Conservation (phyloP, 83 land plant genomes). For the Thuja plicata region DNA sequence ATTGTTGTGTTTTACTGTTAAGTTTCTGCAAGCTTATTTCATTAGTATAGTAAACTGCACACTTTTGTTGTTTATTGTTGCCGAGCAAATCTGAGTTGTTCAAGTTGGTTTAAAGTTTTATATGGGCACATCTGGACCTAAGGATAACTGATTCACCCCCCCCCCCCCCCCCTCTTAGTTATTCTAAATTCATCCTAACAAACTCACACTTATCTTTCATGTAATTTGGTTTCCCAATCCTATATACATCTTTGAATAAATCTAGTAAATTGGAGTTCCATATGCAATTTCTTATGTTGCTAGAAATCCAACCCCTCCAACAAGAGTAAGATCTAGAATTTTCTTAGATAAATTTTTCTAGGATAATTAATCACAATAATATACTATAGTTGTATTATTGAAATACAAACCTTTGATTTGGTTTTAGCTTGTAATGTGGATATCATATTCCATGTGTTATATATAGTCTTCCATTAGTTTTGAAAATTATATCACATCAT, state of each 20-base stretch:
- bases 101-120: too few species aligned
- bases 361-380: background rate
- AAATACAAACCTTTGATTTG: background rate
- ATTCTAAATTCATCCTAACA: too few species aligned
- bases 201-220: conserved; percentile 40
- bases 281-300: conserved; percentile 54
- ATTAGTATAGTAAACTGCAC: too few species aligned
- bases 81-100: too few species aligned
- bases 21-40: too few species aligned
- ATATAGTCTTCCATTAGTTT: background rate
- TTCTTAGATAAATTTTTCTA: background rate
- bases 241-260: conserved; percentile 37
- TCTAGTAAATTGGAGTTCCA: conserved; percentile 47
- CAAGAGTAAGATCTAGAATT: conserved; percentile 39
- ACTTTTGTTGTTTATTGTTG: too few species aligned
- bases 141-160: too few species aligned
- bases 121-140: too few species aligned
- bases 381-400: background rate
- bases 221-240: conserved; percentile 40
- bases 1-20: too few species aligned
- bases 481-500: background rate
- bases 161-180: too few species aligned
- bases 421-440: background rate
- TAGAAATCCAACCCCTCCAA: conserved; percentile 49
- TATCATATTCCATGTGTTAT: background rate